These are phyloP conservation scores for Gracilaria gracilis DNA, from an alignment of 23 red algal species.

Conservation along the genomic window DNA sequence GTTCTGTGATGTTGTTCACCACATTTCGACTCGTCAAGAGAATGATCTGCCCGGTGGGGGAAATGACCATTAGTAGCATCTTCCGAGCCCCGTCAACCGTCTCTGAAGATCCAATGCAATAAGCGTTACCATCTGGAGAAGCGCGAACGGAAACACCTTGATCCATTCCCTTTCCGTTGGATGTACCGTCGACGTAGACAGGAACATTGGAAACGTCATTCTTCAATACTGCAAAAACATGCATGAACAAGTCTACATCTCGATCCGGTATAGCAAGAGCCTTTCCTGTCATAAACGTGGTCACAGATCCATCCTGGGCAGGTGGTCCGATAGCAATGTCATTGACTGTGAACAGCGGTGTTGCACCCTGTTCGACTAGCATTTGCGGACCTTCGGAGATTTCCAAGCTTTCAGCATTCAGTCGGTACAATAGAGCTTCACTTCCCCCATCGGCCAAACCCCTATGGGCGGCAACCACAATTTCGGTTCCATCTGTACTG, in stretches of 20 bases:
- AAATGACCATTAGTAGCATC: slow-evolving; percentile 29
- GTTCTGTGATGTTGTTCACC: neutral
- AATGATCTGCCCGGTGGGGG: slow-evolving; percentile 38
- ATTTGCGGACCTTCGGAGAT: slow-evolving; percentile 27
- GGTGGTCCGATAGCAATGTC: slow-evolving; percentile 49
- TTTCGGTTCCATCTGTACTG: neutral
- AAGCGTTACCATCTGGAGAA: slow-evolving; percentile 36
- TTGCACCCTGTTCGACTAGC: slow-evolving; percentile 38
- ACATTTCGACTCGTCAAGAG: slow-evolving; percentile 1
- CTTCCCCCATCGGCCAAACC: slow-evolving; percentile 30
- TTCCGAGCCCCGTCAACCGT: neutral
- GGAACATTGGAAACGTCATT: slow-evolving; percentile 18
- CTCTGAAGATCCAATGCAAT: slow-evolving; percentile 35
- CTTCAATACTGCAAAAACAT: slow-evolving; percentile 29
- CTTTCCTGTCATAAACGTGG: slow-evolving; percentile 30
- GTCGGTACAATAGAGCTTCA: slow-evolving; percentile 49
- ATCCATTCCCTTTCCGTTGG: slow-evolving; percentile 34
- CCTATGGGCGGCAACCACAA: slow-evolving; percentile 44
- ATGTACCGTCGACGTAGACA: slow-evolving; percentile 54
- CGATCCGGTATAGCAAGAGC: slow-evolving; percentile 52
- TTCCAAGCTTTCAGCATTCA: slow-evolving; percentile 28
- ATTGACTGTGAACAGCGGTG: slow-evolving; percentile 36
- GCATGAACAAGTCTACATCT: slow-evolving; percentile 46
- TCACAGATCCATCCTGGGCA: slow-evolving; percentile 25
- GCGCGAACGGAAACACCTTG: slow-evolving; percentile 26